Evolutionary conservation across 257 asterid species (phyloP), one percentile per base, ranked within the genome.

Genomic region (Gynochthodes officinalis): DNA sequence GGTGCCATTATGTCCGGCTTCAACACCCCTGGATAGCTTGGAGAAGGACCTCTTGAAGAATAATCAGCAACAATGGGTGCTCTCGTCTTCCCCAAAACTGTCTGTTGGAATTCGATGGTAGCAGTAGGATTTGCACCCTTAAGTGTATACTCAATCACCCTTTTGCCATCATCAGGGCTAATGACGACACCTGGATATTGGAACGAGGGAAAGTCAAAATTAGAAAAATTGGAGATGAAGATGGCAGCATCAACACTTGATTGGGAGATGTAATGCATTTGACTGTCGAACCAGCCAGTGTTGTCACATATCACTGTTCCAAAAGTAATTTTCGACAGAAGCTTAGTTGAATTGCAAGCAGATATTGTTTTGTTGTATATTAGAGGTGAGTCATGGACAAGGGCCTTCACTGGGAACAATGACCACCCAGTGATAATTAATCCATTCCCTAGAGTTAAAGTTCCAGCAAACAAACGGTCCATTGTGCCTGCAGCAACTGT

Each of bases 1-100:
- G 89, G 89, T 0, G 87, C 83, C 80, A 82, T 75, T 19, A 85
- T 18, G 40, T 85, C 89, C 0, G 85, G 89, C 55, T 85, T 85
- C 59, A 85, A 30, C 5, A 85, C 30, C 2, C 75, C 71, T 1
- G 85, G 86, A 65, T 61, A 75, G 75, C 80, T 75, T 33, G 71
- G 80, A 1, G 85, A 60, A 33, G 89, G 87, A 14, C 89, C 87
- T 64, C 81, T 53, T 1, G 82, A 80, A 25, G 83, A 68, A 40
- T 75, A 80, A 4, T 64, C 48, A 16, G 78, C 77, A 42, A 78
- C 80, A 1, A 64, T 57, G 0, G 87, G 85, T 0, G 87, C 83
- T 2, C 75, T 60, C 52, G 66, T 72, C 50, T 65, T 42, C 21
- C 86, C 86, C 0, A 73, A 1, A n/a, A 82, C 16, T 3, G 86